A percentile compares a stretch with the other conserved stretches of the same genome.
Evolutionary conservation across 768 basidiomycete genomes (phyloP).

Genomic region (Termitomyces sp.): DNA sequence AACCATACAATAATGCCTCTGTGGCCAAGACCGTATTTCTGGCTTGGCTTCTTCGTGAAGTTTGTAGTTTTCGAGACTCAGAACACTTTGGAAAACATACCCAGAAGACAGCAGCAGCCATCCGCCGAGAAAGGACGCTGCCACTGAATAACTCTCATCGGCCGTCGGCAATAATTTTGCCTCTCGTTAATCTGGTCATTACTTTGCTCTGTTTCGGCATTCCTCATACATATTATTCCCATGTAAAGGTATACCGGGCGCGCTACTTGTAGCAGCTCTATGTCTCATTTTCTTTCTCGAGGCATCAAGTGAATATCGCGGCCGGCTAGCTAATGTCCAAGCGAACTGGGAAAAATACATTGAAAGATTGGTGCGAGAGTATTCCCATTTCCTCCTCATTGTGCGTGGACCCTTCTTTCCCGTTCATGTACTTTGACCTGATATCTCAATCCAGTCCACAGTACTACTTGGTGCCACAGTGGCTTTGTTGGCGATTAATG

Average conservation of each 20-base stretch:
- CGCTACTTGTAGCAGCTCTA: not conserved
- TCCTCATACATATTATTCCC: constrained; percentile 46
- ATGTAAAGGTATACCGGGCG: constrained; percentile 32
- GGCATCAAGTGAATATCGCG: constrained; percentile 44
- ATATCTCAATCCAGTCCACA: constrained; percentile 35
- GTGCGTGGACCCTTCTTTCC: constrained; percentile 32
- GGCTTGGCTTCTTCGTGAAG: constrained; percentile 48
- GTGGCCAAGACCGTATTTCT: constrained; percentile 42
- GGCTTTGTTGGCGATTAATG: constrained; percentile 41
- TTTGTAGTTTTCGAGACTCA: constrained; percentile 46
- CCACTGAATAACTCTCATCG: constrained; percentile 12
- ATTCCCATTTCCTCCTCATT: constrained; percentile 53
- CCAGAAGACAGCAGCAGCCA: constrained; percentile 23
- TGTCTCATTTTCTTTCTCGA: constrained; percentile 7
- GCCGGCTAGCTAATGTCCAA: constrained; percentile 44
- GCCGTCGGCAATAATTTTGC: constrained; percentile 21
- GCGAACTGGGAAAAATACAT: constrained; percentile 48
- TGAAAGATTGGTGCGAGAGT: constrained; percentile 48
- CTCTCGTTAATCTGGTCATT: constrained; percentile 34
- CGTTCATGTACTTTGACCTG: not conserved
- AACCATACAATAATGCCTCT: constrained; percentile 28
- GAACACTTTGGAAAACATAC: constrained; percentile 42
- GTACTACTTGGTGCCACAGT: constrained; percentile 54
- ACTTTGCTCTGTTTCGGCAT: constrained; percentile 49
- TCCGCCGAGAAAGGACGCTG: constrained; percentile 17